Evolutionary conservation across 805 yeast species (phyloP).

Genomic region (Saccharomycopsis amapae): DNA sequence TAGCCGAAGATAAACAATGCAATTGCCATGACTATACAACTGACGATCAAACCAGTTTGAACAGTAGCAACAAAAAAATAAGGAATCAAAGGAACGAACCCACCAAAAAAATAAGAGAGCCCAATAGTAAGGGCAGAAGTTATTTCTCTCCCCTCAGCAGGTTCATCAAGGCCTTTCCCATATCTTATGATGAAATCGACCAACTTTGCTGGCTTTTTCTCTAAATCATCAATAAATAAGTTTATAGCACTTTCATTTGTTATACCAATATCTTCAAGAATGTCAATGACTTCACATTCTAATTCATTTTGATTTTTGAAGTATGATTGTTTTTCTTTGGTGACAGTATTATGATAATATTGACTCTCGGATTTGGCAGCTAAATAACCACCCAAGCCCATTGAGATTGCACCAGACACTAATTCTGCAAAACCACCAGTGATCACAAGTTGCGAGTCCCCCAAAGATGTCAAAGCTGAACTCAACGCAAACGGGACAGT

Average conservation of each 20-base stretch:
- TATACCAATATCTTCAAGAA: slow-evolving; percentile 65
- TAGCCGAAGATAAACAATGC: slow-evolving; percentile 86
- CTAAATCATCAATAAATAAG: slow-evolving; percentile 70
- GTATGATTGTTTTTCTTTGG: slow-evolving; percentile 59
- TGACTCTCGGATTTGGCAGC: slow-evolving; percentile 90
- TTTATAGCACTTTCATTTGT: slow-evolving; percentile 60
- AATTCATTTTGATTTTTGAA: slow-evolving; percentile 58
- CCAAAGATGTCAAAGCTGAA: slow-evolving; percentile 88
- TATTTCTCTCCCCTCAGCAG: slow-evolving; percentile 84
- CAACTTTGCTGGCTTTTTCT: slow-evolving; percentile 67
- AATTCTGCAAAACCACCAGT: slow-evolving; percentile 98
- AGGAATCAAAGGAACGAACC: slow-evolving; percentile 85
- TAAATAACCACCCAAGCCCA: slow-evolving; percentile 95
- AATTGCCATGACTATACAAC: slow-evolving; percentile 74
- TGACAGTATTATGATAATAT: slow-evolving; percentile 65
- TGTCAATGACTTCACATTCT: slow-evolving; percentile 75
- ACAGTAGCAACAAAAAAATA: slow-evolving; percentile 79
- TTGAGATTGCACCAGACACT: slow-evolving; percentile 92
- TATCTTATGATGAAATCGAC: slow-evolving; percentile 80
- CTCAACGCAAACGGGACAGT: slow-evolving; percentile 99
- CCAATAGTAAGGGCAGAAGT: slow-evolving; percentile 90
- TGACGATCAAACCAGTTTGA: slow-evolving; percentile 63
- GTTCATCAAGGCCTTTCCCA: slow-evolving; percentile 92
- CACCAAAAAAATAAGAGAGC: slow-evolving; percentile 81
- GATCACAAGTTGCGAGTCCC: slow-evolving; percentile 82